Evolutionary conservation across 106 monocot genomes (phyloP), one percentile per base, ranked within the genome.

Genomic region (Agapanthus africanus): DNA sequence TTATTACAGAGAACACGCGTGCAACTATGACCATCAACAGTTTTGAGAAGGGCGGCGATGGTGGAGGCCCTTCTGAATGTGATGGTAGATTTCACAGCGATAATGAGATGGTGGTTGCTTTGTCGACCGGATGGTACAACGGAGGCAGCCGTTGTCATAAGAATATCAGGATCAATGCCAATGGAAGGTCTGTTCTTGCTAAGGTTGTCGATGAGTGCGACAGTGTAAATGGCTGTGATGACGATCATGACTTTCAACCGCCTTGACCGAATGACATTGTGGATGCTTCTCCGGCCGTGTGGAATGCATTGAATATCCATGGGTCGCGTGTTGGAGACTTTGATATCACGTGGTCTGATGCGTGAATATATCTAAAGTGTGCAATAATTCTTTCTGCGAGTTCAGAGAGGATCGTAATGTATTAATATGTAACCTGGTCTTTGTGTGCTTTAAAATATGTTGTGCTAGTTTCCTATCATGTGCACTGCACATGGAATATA

Each of bases 151-250:
- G 74, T 1, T 83, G 82, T 70, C 11, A 7, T n/a, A 65, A 68
- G 44, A 33, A 54, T 1, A 75, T 68, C 11, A 59, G 40, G 74
- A 75, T 83, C 15, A 40, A 51, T 9, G 82, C 74, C 11, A 83
- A 83, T 39, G 78, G 82, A 1, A 67, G 63, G 40, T 67, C 77
- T 6, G 71, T 71, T 21, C 19, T 37, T 30, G 82, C 82, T 9
- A 83, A 61, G 52, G 82, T 82, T 40, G 78, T 82, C 15, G 82
- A 83, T 56, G 82, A 83, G 51, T 83, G 78, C 37, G 78, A 83
- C 30, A 78, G 78, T 0, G 16, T 59, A 3, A 1, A 71, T 39
- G 82, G 59, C 4, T 60, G 59, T 21, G 18, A 51, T 18, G 19
- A n/a, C 50, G 50, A 15, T n/a, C 50, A 51, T 30, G 74, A 37